A percentile compares a stretch with the other conserved stretches of the same genome.
phyloP scores from a whole-genome alignment of 169 alveolate genomes.

The Eimeria tenella region DNA sequence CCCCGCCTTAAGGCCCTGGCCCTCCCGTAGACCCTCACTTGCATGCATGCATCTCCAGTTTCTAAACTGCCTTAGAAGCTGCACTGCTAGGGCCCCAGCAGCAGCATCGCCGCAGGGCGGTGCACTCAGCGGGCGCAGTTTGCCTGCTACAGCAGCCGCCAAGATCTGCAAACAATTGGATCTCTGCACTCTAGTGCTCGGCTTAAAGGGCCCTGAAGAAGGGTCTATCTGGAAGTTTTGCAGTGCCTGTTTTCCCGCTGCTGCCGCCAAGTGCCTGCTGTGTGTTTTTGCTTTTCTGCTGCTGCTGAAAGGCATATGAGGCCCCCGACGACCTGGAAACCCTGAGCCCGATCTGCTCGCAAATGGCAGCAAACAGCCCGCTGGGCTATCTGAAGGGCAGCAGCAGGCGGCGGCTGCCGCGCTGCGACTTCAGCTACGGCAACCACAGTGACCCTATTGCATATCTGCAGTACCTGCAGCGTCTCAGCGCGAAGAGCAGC shows the following conservation, averaged over 20 bases:
- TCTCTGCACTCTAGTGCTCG: too few relatives aligned
- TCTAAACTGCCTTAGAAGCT: too few relatives aligned
- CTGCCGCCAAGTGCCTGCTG: not conserved
- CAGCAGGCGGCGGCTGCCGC: conserved; percentile 1
- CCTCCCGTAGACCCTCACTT: too few relatives aligned
- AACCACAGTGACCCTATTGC: not conserved
- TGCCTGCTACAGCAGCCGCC: too few relatives aligned
- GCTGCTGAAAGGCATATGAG: conserved; percentile 37
- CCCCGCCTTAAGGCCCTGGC: too few relatives aligned
- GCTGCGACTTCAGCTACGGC: conserved; percentile 35
- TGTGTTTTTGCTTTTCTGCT: not conserved
- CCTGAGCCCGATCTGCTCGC: conserved; percentile 8
- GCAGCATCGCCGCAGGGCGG: too few relatives aligned
- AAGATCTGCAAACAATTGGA: too few relatives aligned
- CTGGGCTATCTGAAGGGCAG: not conserved
- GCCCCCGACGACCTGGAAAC: conserved; percentile 49
- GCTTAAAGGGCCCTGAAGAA: too few relatives aligned
- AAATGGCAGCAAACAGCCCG: conserved; percentile 9
- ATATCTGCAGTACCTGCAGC: conserved; percentile 24
- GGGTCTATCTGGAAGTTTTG: not conserved
- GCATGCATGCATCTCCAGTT: too few relatives aligned
- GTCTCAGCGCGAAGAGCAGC: not conserved
- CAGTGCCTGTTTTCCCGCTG: not conserved
- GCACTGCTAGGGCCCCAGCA: too few relatives aligned
- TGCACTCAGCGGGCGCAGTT: too few relatives aligned